phyloP scores from a whole-genome alignment of 441 rosid genomes.

The Theobroma grandiflorum region DNA sequence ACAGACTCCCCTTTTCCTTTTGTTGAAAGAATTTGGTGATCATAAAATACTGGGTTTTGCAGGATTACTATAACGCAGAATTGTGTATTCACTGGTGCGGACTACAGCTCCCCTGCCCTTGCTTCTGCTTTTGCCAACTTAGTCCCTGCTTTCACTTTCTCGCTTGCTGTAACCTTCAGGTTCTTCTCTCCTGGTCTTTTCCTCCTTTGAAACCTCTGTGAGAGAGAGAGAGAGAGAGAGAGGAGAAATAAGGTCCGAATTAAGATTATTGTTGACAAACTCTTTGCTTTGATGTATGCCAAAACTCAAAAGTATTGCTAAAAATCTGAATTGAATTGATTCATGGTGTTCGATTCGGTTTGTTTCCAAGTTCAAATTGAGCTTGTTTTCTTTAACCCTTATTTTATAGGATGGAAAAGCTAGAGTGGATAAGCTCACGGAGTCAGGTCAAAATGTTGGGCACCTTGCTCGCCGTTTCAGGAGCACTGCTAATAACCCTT shows the following conservation, averaged over 20 bases:
- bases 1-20: background rate
- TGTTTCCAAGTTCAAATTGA: background rate
- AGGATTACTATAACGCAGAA: slow-evolving; percentile 36
- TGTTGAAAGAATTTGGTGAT: background rate
- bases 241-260: no score
- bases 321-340: no score
- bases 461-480: slow-evolving; percentile 45
- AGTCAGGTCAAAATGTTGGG: slow-evolving; percentile 48
- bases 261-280: background rate
- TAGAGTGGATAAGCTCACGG: slow-evolving; percentile 45
- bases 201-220: background rate
- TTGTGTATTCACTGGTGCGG: slow-evolving; percentile 37
- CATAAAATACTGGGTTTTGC: slow-evolving; percentile 7
- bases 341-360: no score
- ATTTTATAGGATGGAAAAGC: slow-evolving; percentile 50
- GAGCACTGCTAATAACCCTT: slow-evolving; percentile 48
- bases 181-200: slow-evolving; percentile 36
- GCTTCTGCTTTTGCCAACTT: slow-evolving; percentile 47
- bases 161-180: slow-evolving; percentile 54
- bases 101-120: slow-evolving; percentile 50
- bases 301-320: no score
- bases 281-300: slow-evolving; percentile 33
- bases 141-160: slow-evolving; percentile 54
- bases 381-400: background rate
- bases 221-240: background rate